Base-by-base conservation (phyloP, 2,329 filamentous ascomycete genomes). In the Penicillium hordei region DNA sequence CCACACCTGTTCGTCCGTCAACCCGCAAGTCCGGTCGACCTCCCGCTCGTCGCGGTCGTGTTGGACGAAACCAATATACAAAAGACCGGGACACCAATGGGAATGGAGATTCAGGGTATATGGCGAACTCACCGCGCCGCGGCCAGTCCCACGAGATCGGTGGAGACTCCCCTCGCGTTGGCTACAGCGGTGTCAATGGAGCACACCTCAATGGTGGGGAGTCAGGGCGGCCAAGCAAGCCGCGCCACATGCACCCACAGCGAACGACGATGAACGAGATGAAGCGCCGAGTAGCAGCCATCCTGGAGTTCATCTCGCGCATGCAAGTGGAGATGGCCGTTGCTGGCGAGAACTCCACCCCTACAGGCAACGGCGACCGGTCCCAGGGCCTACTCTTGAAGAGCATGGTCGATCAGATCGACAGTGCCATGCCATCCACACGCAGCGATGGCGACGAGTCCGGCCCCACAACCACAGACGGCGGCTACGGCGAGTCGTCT, bases 231-330 rank as follows among this genome's bases (percentile, higher is more conserved):
- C 81, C 81, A 62, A 86, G 83, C 64, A 91, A 90, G 72, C 73
- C 79, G 4, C 81, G 81, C 60, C 80, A 82, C 50, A 79, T 80
- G 73, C 79, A 83, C 61, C 75, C 82, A 13, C 79, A 84, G 52
- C 79, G 81, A 65, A 85, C 92, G 57, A 93, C 87, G 29, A 90
- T 95, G 87, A 88, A 88, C 59, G 92, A 96, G 70, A 92, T 96
- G 86, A 91, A 90, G 76, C 86, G 90, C 63, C 88, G 91, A 10
- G 91, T 93, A 6, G 85, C 89, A 4, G 89, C 85, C 21, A 95
- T 97, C 70, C 82, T 96, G 58, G 91, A 94, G 65, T 97, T 93
- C 70, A 96, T 97, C 62, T 88, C 89, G 4, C 86, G 91, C 64
- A 93, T 91, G 57, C 92, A 97, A 73, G 82, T 96, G 7, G 93